These are phyloP conservation scores for Suhomyces chickasaworum DNA, from an alignment of 1,139 yeast species.

Conservation along the genomic window DNA sequence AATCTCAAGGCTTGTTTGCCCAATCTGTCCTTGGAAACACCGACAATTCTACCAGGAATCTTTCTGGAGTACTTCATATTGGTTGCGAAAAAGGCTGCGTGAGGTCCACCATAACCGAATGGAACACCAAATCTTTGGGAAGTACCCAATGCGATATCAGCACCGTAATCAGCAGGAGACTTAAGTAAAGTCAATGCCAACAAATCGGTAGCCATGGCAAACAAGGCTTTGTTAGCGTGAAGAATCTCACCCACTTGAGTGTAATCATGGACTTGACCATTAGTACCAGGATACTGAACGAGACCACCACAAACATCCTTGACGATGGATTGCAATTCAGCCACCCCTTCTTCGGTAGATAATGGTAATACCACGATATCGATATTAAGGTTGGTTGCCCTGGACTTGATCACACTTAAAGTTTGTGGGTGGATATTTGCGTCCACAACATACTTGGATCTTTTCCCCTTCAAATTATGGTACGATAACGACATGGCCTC, in stretches of 20 bases:
- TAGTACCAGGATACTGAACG: constrained; percentile 88
- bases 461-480: constrained; percentile 69
- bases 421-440: constrained; percentile 83
- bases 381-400: constrained; percentile 76
- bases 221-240: constrained; percentile 72
- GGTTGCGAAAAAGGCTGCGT: constrained; percentile 96
- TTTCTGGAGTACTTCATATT: constrained; percentile 77
- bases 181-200: constrained; percentile 82
- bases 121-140: constrained; percentile 98
- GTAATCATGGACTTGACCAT: constrained; percentile 68
- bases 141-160: constrained; percentile 91
- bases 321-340: constrained; percentile 36
- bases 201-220: constrained; percentile 86
- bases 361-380: constrained; percentile 63
- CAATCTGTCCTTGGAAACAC: constrained; percentile 87
- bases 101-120: constrained; percentile 98
- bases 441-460: constrained; percentile 70
- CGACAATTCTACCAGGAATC: constrained; percentile 95
- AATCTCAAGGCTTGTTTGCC: constrained; percentile 87
- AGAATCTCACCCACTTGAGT: constrained; percentile 60
- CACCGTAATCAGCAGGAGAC: constrained; percentile 84
- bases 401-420: constrained; percentile 69
- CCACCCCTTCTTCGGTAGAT: constrained; percentile 49
- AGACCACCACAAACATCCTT: constrained; percentile 73
- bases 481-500: constrained; percentile 92